A percentile compares a stretch with the other conserved stretches of the same genome.
Evolutionary conservation across 805 yeast species (phyloP).

Genomic region (Kluyveromyces lactis): DNA sequence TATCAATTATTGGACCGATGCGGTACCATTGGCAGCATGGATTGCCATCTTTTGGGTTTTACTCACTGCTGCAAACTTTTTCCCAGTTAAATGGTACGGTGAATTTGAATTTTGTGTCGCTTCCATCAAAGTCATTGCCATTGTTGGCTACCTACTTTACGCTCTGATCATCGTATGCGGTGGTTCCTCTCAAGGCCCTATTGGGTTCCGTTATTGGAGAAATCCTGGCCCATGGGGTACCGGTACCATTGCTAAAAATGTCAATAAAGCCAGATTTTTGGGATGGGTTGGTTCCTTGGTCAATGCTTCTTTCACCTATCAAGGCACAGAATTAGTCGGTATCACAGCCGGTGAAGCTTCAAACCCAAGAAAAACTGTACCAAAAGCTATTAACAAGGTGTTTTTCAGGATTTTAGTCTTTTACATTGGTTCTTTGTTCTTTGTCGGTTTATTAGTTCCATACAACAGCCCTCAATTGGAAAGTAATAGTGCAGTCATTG

Average conservation of each 20-base stretch:
- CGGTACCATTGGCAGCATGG: slow-evolving; percentile 57
- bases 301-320: slow-evolving; percentile 50
- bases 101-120: slow-evolving; percentile 54
- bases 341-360: slow-evolving; percentile 53
- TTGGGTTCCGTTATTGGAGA: slow-evolving; percentile 58
- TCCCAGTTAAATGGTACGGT: slow-evolving; percentile 50
- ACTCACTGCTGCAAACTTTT: slow-evolving; percentile 36
- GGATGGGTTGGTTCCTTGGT: slow-evolving; percentile 49
- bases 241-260: slow-evolving; percentile 36
- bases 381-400: slow-evolving; percentile 58
- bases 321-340: slow-evolving; percentile 53
- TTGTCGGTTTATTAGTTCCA: slow-evolving; percentile 59
- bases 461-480: slow-evolving; percentile 44
- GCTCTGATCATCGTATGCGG: slow-evolving; percentile 51
- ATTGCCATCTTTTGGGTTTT: slow-evolving; percentile 44
- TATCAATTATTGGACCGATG: slow-evolving; percentile 44
- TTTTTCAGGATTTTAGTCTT: slow-evolving; percentile 53
- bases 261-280: slow-evolving; percentile 38
- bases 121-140: slow-evolving; percentile 43
- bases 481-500: slow-evolving; percentile 30
- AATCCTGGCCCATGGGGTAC: slow-evolving; percentile 66
- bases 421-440: slow-evolving; percentile 52
- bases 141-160: slow-evolving; percentile 45
- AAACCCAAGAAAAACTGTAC: slow-evolving; percentile 61
- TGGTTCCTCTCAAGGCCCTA: slow-evolving; percentile 47